Percentiles rank a stretch among this genome's conserved stretches.
Evolutionary conservation across 495 filamentous ascomycete species (phyloP).

Genomic region (Talaromyces proteolyticus): DNA sequence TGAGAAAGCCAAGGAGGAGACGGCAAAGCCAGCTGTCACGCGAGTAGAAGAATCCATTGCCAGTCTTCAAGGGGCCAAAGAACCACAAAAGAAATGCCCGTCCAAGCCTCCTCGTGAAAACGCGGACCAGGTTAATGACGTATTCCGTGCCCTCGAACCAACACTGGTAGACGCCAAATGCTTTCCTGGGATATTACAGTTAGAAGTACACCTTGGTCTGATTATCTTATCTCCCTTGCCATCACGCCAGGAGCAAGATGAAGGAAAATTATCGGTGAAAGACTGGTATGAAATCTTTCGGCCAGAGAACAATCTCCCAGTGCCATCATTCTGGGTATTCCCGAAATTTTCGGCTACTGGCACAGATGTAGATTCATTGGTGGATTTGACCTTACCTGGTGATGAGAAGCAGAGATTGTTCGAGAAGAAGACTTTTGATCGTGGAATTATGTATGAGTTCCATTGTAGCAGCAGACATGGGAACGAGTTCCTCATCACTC

Average conservation of each 20-base stretch:
- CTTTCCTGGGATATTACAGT: slow-evolving; percentile 21
- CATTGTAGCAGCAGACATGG: slow-evolving; percentile 24
- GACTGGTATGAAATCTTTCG: slow-evolving; percentile 23
- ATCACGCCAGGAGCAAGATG: slow-evolving; percentile 7
- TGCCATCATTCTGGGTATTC: slow-evolving; percentile 19
- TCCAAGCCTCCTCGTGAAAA: background rate
- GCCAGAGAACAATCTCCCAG: slow-evolving; percentile 9
- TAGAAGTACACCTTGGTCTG: slow-evolving; percentile 28
- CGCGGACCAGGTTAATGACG: slow-evolving; percentile 6
- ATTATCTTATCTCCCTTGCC: slow-evolving; percentile 18
- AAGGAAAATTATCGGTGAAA: slow-evolving; percentile 8
- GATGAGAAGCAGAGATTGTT: slow-evolving; percentile 24
- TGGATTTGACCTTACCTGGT: slow-evolving; percentile 22
- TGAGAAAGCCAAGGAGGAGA: slow-evolving; percentile 6
- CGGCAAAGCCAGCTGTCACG: background rate
- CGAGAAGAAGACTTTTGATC: slow-evolving; percentile 14
- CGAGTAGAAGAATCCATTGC: background rate
- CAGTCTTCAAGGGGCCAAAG: slow-evolving; percentile 2
- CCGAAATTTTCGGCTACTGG: slow-evolving; percentile 28
- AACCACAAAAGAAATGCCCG: background rate
- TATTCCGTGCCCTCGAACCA: slow-evolving; percentile 17
- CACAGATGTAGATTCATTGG: slow-evolving; percentile 29
- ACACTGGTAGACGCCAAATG: slow-evolving; percentile 18
- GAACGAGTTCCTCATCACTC: slow-evolving; percentile 36
- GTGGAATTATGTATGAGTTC: slow-evolving; percentile 45